Evolutionary conservation across 371 early-diverging fungal species (phyloP), one percentile per base, ranked within the genome.

Genomic region (Smittium culicis): DNA sequence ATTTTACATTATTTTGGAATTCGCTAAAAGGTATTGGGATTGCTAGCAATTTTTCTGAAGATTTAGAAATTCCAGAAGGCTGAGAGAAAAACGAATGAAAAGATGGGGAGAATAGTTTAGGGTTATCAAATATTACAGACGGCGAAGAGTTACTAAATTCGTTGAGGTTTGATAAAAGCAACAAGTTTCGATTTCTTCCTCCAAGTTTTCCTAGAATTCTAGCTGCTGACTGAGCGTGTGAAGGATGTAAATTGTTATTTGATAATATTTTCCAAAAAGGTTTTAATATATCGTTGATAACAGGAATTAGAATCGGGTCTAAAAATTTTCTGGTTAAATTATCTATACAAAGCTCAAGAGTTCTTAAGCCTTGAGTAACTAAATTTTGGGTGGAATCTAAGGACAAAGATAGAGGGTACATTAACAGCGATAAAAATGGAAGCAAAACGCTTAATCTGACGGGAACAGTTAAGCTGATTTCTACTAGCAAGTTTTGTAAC

Each of bases 321-420:
- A 99, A 72, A 71, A 97, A 96, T 66, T 98, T 98, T 35, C 91
- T 90, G 1, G 93, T 96, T 31, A 99, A 74, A 70, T 98, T 98
- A 74, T 99, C 99, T 58, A 98, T 91, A 75, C 98, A 98, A 2
- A 96, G 82, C 76, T 99, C 99, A 65, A 99, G 84, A 0, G 96
- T 97, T 35, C 98, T 85, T 64, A 99, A 78, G 2, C 96, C 98
- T 75, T 97, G 96, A 29, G 85, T 88, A 11, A 95, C 94, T 8
- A 98, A 83, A 30, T 96, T 94, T 20, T 90, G 85, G 45, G 91
- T 91, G 0, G 93, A 86, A 71, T 92, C 87, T 20, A 99, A 81
- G 0, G 99, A 94, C 62, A 93, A 78, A 1, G 96, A 92, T 11
- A 99, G 82, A 17, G 99, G 98, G 57, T 90, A 89, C 96, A 98